Percentiles rank a stretch among this genome's conserved stretches.
phyloP scores from a whole-genome alignment of 129 eudicot species.

The Ambrosia trifida region DNA sequence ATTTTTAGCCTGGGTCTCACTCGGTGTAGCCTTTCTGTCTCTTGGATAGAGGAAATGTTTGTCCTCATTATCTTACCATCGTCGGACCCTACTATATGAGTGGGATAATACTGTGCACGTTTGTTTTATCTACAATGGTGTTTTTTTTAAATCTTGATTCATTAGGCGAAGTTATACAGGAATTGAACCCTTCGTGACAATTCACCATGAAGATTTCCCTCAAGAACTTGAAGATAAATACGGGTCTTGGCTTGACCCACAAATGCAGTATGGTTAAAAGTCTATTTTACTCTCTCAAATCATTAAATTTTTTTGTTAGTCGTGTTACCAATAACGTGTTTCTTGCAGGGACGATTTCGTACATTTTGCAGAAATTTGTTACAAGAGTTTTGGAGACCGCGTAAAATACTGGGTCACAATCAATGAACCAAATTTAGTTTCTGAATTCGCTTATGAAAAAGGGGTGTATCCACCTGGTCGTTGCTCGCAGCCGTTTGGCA shows the following conservation, averaged over 20 bases:
- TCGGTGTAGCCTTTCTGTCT: too few relatives aligned
- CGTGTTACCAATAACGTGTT: neutral
- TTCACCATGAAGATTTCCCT: conserved; percentile 70
- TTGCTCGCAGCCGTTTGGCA: conserved; percentile 80
- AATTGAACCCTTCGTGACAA: conserved; percentile 74
- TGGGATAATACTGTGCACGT: too few relatives aligned
- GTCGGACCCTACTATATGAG: too few relatives aligned
- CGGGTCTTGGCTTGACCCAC: conserved; percentile 72
- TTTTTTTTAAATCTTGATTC: neutral
- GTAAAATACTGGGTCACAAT: conserved; percentile 84
- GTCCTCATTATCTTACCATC: too few relatives aligned
- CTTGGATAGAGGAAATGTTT: too few relatives aligned
- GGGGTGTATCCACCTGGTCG: conserved; percentile 66
- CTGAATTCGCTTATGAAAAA: conserved; percentile 36
- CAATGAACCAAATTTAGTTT: conserved; percentile 68
- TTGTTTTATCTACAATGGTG: too few relatives aligned
- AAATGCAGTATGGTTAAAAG: conserved; percentile 61
- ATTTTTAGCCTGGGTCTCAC: too few relatives aligned
- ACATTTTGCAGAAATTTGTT: conserved; percentile 76
- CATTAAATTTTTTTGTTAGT: too few relatives aligned
- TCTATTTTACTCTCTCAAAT: neutral
- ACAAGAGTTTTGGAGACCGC: conserved; percentile 68
- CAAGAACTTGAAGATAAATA: conserved; percentile 73
- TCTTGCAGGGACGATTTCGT: conserved; percentile 74
- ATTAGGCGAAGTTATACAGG: conserved; percentile 38